Evolutionary conservation across 257 asterid species (phyloP), one percentile per base, ranked within the genome.

Genomic region (Coffea eugenioides): DNA sequence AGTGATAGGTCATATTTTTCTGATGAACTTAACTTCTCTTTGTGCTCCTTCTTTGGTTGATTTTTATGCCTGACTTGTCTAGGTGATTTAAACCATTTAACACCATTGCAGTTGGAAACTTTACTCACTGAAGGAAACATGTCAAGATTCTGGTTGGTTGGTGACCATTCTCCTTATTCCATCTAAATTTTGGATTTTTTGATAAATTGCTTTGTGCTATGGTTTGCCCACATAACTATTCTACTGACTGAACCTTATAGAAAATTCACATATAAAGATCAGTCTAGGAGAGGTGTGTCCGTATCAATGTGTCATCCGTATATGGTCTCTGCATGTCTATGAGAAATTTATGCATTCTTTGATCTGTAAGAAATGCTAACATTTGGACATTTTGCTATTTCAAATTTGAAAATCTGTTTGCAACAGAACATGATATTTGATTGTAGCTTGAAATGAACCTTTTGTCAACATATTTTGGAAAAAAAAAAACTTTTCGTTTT

Each of bases 61-160:
- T 64, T 71, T 73, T 79, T 56, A 16, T 68, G 45, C 56, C 34
- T 61, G 77, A 86, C 77, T 80, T 74, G 79, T 80, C 41, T 85
- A 95, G 99, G 98, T 78, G 82, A 91, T 16, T 83, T 91, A 77
- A 90, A 83, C 86, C 97, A 86, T 67, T 84, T 93, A 90, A 95
- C 98, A 61, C 99, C 99, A 18, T 88, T 95, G 82, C 97, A 92
- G 83, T 79, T 95, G 90, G 99, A 95, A 87, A 79, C 90, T 72
- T 77, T 93, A 91, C 97, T 95, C 82, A 89, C 98, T 80, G 99
- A 95, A 84, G 95, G 93, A 87, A 93, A 81, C 84, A 80, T 90
- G 1, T 87, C 99, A 81, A 92, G 87, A 87, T 91, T 77, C 85
- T 93, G 97, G 98, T 91, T 95, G 99, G 99, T 95, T 84, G 89